Conservation (phyloP, 305 asterid genomes). For the Vinca major region DNA sequence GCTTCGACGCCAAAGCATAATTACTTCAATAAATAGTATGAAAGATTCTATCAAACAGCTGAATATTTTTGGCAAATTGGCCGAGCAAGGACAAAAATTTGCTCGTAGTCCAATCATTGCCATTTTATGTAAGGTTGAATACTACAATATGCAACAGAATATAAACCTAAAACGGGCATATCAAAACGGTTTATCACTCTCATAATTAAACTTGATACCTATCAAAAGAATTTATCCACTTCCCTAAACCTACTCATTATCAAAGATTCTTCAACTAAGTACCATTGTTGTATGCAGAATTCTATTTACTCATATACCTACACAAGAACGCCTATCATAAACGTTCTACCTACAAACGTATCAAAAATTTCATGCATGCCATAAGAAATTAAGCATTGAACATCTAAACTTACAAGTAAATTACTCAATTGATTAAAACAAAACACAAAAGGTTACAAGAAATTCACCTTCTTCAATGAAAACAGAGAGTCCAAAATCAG, state of each 20-base stretch:
- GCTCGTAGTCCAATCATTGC: not conserved
- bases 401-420: not conserved
- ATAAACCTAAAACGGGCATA: not conserved
- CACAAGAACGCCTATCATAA: not conserved
- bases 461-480: constrained; percentile 68
- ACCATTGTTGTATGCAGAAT: not conserved
- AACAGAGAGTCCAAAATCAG: constrained; percentile 84
- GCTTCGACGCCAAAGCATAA: not conserved
- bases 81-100: not conserved
- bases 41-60: not conserved
- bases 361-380: not conserved
- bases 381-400: not conserved
- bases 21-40: not conserved
- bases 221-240: not conserved
- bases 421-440: not conserved
- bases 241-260: not conserved
- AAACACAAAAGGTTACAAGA: not conserved
- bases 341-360: not conserved
- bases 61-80: not conserved
- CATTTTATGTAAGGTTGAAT: not conserved
- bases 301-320: not conserved
- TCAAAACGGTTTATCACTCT: not conserved
- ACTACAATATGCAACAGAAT: not conserved
- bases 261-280: not conserved
- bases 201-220: not conserved